A percentile compares a stretch with the other conserved stretches of the same genome.
These are phyloP conservation scores for Dalbergia cultrata DNA, from an alignment of 306 rosid species.

Conservation along the genomic window DNA sequence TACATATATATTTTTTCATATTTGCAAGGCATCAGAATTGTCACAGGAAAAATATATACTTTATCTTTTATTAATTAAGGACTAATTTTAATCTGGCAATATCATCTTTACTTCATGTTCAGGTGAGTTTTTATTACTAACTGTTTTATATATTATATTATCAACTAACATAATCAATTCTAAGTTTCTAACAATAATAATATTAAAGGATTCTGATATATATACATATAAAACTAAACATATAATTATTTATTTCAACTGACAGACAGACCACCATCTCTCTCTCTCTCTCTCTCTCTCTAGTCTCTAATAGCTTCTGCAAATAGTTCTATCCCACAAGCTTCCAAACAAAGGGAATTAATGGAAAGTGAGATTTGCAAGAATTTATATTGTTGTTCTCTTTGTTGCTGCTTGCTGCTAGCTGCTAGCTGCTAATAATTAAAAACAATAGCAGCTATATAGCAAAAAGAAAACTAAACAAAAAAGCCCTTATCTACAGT, in stretches of 20 bases:
- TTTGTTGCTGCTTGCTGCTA: slow-evolving; percentile 3
- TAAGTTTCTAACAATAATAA: slow-evolving; percentile 26
- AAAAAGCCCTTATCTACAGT: slow-evolving; percentile 49
- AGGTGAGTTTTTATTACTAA: not conserved
- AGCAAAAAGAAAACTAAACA: not conserved
- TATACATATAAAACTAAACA: not conserved
- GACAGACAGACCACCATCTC: slow-evolving; percentile 74
- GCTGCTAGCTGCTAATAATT: slow-evolving; percentile 31
- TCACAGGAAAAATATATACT: not conserved
- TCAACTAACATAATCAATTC: slow-evolving; percentile 12
- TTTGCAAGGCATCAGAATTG: too few species aligned
- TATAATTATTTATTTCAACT: slow-evolving; percentile 47
- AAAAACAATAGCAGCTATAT: slow-evolving; percentile 41
- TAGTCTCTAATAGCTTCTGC: slow-evolving; percentile 48
- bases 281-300: slow-evolving; percentile 42
- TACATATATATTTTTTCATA: too few species aligned
- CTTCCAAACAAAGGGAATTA: slow-evolving; percentile 93
- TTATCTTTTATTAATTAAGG: not conserved
- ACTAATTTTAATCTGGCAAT: not conserved
- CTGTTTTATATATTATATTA: not conserved
- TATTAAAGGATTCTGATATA: slow-evolving; percentile 26
- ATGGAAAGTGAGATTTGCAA: slow-evolving; percentile 89
- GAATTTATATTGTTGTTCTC: slow-evolving; percentile 44
- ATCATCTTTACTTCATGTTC: not conserved
- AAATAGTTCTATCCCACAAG: slow-evolving; percentile 74